Evolutionary conservation across 2,329 filamentous ascomycete species (phyloP).

Genomic region (Colletotrichum melonis): DNA sequence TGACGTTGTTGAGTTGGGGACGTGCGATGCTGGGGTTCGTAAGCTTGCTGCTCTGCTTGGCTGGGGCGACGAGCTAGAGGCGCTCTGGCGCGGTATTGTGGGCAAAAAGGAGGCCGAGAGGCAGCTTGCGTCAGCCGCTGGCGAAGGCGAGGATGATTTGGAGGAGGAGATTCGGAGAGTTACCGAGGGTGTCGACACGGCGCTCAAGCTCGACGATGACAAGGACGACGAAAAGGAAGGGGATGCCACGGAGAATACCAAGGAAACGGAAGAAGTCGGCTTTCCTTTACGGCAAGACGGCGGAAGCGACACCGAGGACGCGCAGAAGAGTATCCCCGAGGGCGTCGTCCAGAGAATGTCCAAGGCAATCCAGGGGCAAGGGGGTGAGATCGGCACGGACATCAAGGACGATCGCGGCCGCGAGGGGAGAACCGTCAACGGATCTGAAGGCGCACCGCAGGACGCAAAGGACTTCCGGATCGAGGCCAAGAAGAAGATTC

Average conservation of each 20-base stretch:
- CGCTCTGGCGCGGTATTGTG: constrained; percentile 76
- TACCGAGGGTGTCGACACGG: constrained; percentile 48
- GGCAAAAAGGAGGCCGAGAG: constrained; percentile 68
- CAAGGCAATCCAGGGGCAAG: background rate
- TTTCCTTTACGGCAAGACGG: background rate
- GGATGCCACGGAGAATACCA: background rate
- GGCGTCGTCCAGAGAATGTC: background rate
- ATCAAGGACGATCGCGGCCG: constrained; percentile 33
- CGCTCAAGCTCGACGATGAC: constrained; percentile 45
- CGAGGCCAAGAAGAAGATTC: constrained; percentile 32
- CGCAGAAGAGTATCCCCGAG: background rate
- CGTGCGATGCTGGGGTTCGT: constrained; percentile 85
- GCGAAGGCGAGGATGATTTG: constrained; percentile 47
- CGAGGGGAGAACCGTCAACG: constrained; percentile 13
- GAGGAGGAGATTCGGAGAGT: constrained; percentile 58
- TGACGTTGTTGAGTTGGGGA: constrained; percentile 85
- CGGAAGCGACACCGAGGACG: constrained; percentile 5
- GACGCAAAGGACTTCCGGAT: constrained; percentile 26
- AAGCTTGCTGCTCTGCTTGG: constrained; percentile 83
- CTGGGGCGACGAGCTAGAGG: constrained; percentile 87
- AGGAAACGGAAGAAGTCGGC: background rate
- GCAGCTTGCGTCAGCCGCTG: constrained; percentile 51
- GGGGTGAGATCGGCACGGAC: constrained; percentile 19
- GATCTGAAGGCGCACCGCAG: constrained; percentile 21
- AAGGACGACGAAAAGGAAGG: constrained; percentile 14